Evolutionary conservation across 129 eudicot species (phyloP).

Genomic region (Arctium lappa): DNA sequence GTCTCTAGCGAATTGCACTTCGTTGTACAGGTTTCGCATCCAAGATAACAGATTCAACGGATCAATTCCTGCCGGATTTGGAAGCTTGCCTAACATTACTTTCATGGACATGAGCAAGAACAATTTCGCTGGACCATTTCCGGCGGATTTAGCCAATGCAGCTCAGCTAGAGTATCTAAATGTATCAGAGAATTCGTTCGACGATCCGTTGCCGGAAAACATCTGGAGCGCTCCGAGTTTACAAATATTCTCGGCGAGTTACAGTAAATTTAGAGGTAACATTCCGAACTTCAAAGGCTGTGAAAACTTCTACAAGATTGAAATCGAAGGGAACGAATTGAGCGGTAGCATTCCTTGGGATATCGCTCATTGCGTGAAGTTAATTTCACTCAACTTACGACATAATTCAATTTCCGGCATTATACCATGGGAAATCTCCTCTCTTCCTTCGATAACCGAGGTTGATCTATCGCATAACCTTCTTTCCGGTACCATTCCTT

Average conservation of each 20-base stretch:
- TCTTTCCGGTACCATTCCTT: constrained; percentile 74
- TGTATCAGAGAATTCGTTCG: constrained; percentile 56
- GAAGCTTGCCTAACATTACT: constrained; percentile 52
- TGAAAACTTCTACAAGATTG: constrained; percentile 64
- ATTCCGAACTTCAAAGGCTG: constrained; percentile 79
- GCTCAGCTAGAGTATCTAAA: constrained; percentile 50
- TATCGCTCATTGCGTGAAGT: constrained; percentile 81
- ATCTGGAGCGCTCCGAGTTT: constrained; percentile 79
- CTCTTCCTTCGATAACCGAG: constrained; percentile 74
- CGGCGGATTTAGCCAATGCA: constrained; percentile 65
- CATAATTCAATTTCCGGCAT: constrained; percentile 67
- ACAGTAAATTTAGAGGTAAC: constrained; percentile 44
- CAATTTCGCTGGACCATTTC: constrained; percentile 64
- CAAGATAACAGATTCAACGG: constrained; percentile 74
- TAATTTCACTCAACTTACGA: constrained; percentile 49
- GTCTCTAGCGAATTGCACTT: constrained; percentile 63
- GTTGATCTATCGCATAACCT: constrained; percentile 73
- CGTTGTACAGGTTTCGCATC: constrained; percentile 59
- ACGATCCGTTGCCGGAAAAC: constrained; percentile 50
- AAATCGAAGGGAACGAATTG: constrained; percentile 72
- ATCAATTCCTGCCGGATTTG: constrained; percentile 74
- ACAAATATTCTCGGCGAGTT: constrained; percentile 64
- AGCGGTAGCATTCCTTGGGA: constrained; percentile 85
- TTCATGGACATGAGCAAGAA: constrained; percentile 72
- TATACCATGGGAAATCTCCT: constrained; percentile 91